Conservation (phyloP, 164 flowering plant species). For the Umbellularia californica region DNA sequence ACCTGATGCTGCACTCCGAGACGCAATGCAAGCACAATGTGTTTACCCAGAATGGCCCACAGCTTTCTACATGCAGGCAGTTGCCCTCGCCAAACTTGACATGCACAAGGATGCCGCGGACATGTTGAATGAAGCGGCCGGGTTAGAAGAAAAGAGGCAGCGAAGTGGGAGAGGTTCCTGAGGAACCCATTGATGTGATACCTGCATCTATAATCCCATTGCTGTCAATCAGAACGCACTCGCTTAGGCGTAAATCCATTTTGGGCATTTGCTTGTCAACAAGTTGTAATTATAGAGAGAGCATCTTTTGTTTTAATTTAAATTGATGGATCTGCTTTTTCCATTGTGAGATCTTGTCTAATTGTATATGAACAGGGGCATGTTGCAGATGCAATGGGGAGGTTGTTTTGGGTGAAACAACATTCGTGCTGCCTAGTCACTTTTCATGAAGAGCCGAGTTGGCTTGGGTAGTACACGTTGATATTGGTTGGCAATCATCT, state of each 20-base stretch:
- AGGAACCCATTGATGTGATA: conserved; percentile 9
- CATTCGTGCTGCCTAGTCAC: neutral
- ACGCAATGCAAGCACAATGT: conserved; percentile 99
- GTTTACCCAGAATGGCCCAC: conserved; percentile 96
- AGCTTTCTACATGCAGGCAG: conserved; percentile 95
- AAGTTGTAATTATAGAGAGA: conserved; percentile 33
- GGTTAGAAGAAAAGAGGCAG: conserved; percentile 77
- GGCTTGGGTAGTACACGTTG: too few species aligned
- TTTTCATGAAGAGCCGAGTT: neutral
- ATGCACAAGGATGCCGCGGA: conserved; percentile 95
- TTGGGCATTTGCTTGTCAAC: conserved; percentile 17
- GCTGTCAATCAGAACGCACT: conserved; percentile 16
- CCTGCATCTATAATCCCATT: conserved; percentile 8
- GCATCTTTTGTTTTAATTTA: conserved; percentile 11
- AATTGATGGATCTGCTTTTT: conserved; percentile 6
- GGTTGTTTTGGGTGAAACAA: neutral
- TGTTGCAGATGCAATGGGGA: neutral
- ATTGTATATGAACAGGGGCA: neutral
- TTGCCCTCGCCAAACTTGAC: conserved; percentile 87
- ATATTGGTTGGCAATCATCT: too few species aligned
- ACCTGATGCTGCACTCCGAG: conserved; percentile 94
- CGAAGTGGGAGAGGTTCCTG: conserved; percentile 39
- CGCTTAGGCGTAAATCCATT: conserved; percentile 13
- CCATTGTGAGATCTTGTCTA: neutral
- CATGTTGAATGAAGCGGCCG: conserved; percentile 87